Evolutionary conservation across 768 basidiomycete genomes (phyloP), one percentile per base, ranked within the genome.

Genomic region (Leucogyrophana mollusca): DNA sequence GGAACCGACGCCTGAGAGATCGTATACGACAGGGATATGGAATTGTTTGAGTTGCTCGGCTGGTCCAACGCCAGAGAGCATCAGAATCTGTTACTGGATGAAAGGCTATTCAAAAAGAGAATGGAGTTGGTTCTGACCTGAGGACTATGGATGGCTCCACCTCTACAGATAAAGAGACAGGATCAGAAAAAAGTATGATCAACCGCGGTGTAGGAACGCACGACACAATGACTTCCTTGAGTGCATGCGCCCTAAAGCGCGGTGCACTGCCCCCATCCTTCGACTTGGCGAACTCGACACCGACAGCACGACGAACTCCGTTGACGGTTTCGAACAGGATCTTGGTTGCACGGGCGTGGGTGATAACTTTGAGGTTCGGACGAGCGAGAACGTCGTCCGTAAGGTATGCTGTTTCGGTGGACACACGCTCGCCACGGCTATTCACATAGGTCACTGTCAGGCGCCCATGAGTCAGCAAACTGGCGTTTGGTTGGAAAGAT

Each of bases 11-110:
- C 82, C 82, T 0, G 86, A 83, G 2, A 86, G 75, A 54, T 90
- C 80, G 5, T 78, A 57, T 16, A 83, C 66, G 23, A 82, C 64
- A 1, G 77, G 69, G 17, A 94, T 82, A 4, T 65, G 63, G 46
- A 82, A 67, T 30, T 69, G 60, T 9, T 68, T 52, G 30, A 92
- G 71, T 10, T 86, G 73, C 1, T 69, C 69, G 2, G 73, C 72
- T 27, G 88, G 86, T 3, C 90, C 91, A 38, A 94, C 68, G 9
- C 91, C 91, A 14, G 86, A 88, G 14, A 88, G 72, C 73, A 86
- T 74, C 11, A 88, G 71, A 41, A 87, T 76, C 69, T 86, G 65
- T 9, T 30, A 14, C n/a, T 30, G 27, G 27, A 37, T 37, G 35
- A 37, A n/a, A n/a, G 11, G 16, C 30, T 4, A 43, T 22, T 23